Conservation (phyloP, 768 basidiomycete genomes). For the Boletus reticulatus region DNA sequence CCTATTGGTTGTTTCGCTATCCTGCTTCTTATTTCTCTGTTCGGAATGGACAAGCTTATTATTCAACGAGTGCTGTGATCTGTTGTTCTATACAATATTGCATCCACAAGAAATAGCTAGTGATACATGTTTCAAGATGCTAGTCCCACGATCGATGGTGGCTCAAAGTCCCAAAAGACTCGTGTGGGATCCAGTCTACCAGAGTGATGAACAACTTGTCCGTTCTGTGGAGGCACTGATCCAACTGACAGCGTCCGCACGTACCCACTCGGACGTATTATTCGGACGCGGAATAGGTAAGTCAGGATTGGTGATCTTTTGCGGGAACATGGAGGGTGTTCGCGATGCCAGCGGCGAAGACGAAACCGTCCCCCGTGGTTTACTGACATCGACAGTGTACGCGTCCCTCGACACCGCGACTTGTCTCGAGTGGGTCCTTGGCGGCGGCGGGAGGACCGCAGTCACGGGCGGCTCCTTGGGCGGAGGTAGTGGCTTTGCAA, state of each 20-base stretch:
- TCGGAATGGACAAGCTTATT: conserved; percentile 6
- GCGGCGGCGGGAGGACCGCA: conserved; percentile 30
- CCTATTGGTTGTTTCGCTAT: conserved; percentile 13
- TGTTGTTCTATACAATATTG: background rate
- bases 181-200: conserved; percentile 4
- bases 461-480: conserved; percentile 19
- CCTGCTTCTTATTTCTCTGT: conserved; percentile 2
- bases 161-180: background rate
- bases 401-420: conserved; percentile 23
- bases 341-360: conserved; percentile 13
- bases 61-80: conserved; percentile 5
- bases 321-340: conserved; percentile 37
- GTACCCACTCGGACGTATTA: conserved; percentile 50
- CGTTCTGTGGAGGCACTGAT: conserved; percentile 21
- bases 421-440: conserved; percentile 27
- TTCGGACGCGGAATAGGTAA: conserved; percentile 54
- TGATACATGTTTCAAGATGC: conserved; percentile 6
- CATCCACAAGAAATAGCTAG: conserved; percentile 10
- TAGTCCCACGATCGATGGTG: background rate
- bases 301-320: conserved; percentile 45
- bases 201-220: background rate
- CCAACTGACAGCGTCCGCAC: conserved; percentile 38
- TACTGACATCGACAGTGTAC: conserved; percentile 33
- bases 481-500: conserved; percentile 30
- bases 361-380: conserved; percentile 27